These are phyloP conservation scores for Amphibolis antarctica DNA, from an alignment of 106 monocot genomes.

Conservation along the genomic window DNA sequence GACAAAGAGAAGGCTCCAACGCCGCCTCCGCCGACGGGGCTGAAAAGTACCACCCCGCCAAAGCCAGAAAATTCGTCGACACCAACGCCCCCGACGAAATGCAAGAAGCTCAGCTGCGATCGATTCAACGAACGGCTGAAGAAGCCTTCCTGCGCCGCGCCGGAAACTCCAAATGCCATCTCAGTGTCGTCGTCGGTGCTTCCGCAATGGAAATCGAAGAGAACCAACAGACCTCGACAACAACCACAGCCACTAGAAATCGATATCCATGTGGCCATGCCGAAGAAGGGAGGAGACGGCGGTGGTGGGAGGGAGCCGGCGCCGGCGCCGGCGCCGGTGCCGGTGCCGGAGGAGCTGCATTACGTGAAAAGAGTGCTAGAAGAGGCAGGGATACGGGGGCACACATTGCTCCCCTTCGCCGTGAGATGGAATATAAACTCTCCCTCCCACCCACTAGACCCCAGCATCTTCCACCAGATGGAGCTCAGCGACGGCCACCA, in stretches of 20 bases:
- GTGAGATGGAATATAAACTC: constrained; percentile 48
- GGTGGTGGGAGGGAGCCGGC: not conserved
- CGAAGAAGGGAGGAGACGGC: not conserved
- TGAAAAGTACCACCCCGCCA: too few species aligned
- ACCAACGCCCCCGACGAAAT: not conserved
- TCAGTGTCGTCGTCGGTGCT: too few species aligned
- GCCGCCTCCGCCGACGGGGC: too few species aligned
- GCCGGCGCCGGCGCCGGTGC: constrained; percentile 6
- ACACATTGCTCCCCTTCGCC: not conserved
- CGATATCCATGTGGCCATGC: not conserved
- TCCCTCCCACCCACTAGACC: constrained; percentile 48
- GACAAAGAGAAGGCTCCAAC: too few species aligned
- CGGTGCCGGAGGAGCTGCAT: not conserved
- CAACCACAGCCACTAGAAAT: not conserved
- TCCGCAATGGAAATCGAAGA: too few species aligned
- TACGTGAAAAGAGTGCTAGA: constrained; percentile 54
- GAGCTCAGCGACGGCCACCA: constrained; percentile 23
- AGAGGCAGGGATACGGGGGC: constrained; percentile 21
- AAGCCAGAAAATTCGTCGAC: not conserved
- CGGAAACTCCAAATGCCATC: not conserved
- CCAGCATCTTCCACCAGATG: constrained; percentile 63
- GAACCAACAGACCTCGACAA: not conserved
- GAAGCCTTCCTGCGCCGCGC: not conserved
- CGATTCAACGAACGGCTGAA: constrained; percentile 16
- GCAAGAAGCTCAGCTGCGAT: constrained; percentile 4